A percentile compares a stretch with the other conserved stretches of the same genome.
Conservation (phyloP, 805 yeast species). For the Candida patagonica region DNA sequence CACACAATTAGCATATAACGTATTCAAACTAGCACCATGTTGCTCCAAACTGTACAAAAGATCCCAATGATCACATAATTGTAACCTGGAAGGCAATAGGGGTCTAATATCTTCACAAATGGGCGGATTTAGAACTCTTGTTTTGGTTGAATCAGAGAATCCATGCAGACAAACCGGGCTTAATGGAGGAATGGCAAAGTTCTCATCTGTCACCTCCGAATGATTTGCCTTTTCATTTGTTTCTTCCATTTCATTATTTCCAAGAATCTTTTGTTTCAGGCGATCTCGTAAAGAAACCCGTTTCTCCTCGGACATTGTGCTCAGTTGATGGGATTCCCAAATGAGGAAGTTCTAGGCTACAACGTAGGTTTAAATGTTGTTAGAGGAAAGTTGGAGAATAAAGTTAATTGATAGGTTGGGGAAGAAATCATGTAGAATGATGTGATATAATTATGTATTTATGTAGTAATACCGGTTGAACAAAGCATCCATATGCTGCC, state of each 20-base stretch:
- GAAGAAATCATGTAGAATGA: no score
- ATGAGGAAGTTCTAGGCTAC: background rate
- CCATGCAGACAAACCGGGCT: conserved; percentile 39
- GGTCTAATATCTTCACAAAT: conserved; percentile 68
- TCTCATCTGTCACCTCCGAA: no score
- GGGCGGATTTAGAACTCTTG: conserved; percentile 46
- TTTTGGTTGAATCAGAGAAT: conserved; percentile 47
- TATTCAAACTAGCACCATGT: conserved; percentile 79
- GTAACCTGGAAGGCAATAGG: conserved; percentile 70
- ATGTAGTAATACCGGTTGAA: no score
- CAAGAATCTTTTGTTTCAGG: no score
- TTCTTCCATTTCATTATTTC: no score
- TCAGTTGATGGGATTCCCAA: no score
- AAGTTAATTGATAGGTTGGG: no score
- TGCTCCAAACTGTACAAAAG: conserved; percentile 80
- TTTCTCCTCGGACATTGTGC: no score
- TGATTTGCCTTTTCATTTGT: no score
- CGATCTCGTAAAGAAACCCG: no score
- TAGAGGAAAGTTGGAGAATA: background rate
- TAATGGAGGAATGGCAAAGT: conserved; percentile 19
- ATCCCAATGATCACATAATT: conserved; percentile 68
- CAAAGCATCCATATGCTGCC: no score
- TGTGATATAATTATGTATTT: no score
- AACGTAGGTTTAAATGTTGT: background rate
- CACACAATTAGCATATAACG: conserved; percentile 43